A percentile compares a stretch with the other conserved stretches of the same genome.
Conservation (phyloP, 2,329 filamentous ascomycete species). For the Colletotrichum simmondsii region DNA sequence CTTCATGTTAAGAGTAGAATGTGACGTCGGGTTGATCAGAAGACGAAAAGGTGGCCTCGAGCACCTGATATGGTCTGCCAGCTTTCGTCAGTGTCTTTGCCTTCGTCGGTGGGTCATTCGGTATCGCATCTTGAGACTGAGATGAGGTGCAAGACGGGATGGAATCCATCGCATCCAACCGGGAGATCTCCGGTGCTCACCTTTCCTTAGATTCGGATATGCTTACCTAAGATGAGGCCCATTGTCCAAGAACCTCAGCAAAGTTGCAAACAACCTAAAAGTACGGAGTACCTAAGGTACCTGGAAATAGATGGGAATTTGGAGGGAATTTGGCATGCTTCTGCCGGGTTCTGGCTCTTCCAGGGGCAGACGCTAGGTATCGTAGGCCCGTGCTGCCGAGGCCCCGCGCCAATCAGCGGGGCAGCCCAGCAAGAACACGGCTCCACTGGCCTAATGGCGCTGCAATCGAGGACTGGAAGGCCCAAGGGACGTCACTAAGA, state of each 20-base stretch:
- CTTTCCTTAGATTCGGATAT: no score
- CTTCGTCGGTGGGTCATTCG: not conserved
- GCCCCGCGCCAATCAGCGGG: constrained; percentile 30
- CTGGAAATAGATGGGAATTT: no score
- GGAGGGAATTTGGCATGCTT: not conserved
- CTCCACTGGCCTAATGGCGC: not conserved
- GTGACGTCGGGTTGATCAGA: not conserved
- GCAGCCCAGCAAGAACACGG: not conserved
- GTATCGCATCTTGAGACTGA: not conserved
- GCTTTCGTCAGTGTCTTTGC: not conserved
- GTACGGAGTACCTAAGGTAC: no score
- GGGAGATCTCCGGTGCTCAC: not conserved
- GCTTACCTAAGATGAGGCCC: not conserved
- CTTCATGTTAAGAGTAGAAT: not conserved
- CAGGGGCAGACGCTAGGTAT: not conserved
- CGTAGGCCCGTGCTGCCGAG: constrained; percentile 33
- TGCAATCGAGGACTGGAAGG: not conserved
- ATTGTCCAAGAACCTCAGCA: not conserved
- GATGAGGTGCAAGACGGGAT: not conserved
- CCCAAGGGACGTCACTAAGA: constrained; percentile 21
- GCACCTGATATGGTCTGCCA: not conserved
- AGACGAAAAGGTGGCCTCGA: not conserved
- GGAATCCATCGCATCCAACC: not conserved
- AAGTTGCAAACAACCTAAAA: no score
- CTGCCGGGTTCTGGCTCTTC: not conserved